Base-by-base conservation (phyloP, 345 rosid genomes). In the Lumnitzera littorea region DNA sequence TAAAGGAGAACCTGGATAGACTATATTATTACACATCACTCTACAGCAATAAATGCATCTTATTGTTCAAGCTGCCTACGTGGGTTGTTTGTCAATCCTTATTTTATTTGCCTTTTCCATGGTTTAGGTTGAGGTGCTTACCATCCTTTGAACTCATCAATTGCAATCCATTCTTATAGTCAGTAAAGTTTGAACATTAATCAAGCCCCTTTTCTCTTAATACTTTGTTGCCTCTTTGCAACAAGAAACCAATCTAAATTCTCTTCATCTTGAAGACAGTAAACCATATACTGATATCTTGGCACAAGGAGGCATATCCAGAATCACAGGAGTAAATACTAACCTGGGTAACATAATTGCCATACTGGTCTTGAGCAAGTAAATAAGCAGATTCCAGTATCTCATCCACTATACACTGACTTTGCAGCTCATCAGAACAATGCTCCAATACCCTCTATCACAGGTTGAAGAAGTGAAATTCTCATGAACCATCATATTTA, bases 331-430 rank as follows among this genome's bases (percentile, higher is more conserved):
- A 59, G 16, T 46, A 50, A 55, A 61, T 31, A 49, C 78, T 58
- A 53, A 90, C 99, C 99, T 95, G 99, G 50, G 91, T 86, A 55
- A 95, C 97, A 76, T 95, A 95, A 78, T 95, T 95, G 55, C 99
- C 97, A 79, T 95, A 95, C 67, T 86, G 99, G 67, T 95, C 96
- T 64, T 85, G 92, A 70, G 99, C 95, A 76, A 95, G 99, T 68
- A 25, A 57, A 73, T 57, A 73, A 36, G 87, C 84, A 50, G 96
- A 89, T 57, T 86, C 99, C 81, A 91, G 70, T 60, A 88, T 95
- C 72, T 91, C 99, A 69, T 88, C 91, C 43, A 91, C 84, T 67
- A 95, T 82, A 66, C 84, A 95, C 64, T 76, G 88, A 20, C 91
- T 78, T 74, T 86, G 91, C 65, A 56, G 69, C 49, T 84, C 92